Percentiles rank a stretch among this genome's conserved stretches.
Evolutionary conservation across 768 basidiomycete genomes (phyloP).

Genomic region (Chalciporus sphaerocephalus): DNA sequence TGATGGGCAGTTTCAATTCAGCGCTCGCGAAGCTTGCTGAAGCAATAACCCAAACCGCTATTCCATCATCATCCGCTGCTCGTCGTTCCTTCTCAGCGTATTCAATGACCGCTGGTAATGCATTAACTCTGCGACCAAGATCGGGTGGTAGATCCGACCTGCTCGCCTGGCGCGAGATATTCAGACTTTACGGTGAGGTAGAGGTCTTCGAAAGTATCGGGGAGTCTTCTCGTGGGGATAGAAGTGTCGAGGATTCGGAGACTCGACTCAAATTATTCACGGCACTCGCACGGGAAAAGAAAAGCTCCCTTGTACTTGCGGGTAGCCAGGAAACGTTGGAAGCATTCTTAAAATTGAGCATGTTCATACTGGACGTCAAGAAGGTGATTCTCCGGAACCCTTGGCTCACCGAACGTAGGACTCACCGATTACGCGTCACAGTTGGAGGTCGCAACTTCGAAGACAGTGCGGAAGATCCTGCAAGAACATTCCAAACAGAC

Average conservation of each 20-base stretch:
- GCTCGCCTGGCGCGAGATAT: constrained; percentile 87
- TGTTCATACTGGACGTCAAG: constrained; percentile 75
- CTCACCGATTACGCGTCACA: constrained; percentile 22
- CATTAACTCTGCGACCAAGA: constrained; percentile 37
- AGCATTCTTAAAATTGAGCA: constrained; percentile 70
- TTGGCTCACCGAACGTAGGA: not conserved
- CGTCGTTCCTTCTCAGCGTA: constrained; percentile 32
- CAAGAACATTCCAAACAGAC: constrained; percentile 95
- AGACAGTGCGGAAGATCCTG: constrained; percentile 88
- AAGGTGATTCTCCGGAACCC: constrained; percentile 43
- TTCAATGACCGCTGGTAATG: constrained; percentile 22
- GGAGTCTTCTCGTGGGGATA: constrained; percentile 65
- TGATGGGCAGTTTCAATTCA: constrained; percentile 49
- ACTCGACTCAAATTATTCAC: constrained; percentile 59
- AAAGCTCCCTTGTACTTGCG: constrained; percentile 51
- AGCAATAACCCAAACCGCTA: constrained; percentile 30
- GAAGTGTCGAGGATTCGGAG: constrained; percentile 67
- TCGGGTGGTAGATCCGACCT: constrained; percentile 49
- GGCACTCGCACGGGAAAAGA: constrained; percentile 48
- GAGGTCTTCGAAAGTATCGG: constrained; percentile 77
- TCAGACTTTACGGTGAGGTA: constrained; percentile 78
- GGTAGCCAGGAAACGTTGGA: constrained; percentile 58
- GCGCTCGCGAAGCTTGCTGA: constrained; percentile 47
- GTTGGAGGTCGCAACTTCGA: constrained; percentile 82
- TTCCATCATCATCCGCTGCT: constrained; percentile 30